Percentiles rank a stretch among this genome's conserved stretches.
These are phyloP conservation scores for Azolla pinnata DNA, from an alignment of 75 land plant genomes.

Conservation along the genomic window DNA sequence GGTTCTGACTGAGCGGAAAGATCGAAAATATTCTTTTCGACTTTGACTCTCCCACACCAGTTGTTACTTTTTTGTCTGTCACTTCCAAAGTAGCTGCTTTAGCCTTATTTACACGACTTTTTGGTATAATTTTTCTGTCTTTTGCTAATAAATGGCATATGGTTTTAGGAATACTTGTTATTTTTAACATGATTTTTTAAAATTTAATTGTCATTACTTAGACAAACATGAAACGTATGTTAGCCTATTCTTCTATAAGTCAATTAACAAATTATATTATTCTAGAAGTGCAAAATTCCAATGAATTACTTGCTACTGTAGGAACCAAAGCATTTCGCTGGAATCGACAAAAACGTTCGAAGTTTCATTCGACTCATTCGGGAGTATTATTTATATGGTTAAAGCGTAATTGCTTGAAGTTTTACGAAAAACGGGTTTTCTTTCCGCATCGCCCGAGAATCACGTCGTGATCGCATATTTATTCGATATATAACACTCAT, in stretches of 20 bases:
- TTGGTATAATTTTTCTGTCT: conserved; percentile 3
- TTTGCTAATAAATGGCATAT: conserved; percentile 11
- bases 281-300: neutral
- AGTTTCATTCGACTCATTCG: no score
- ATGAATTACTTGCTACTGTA: neutral
- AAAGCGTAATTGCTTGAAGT: neutral
- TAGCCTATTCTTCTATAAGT: conserved; percentile 11
- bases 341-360: neutral
- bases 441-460: neutral
- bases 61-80: conserved; percentile 6
- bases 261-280: no score
- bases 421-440: neutral
- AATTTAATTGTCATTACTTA: conserved; percentile 9
- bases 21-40: neutral
- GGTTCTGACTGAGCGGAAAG: conserved; percentile 12
- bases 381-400: neutral
- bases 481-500: neutral
- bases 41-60: conserved; percentile 14
- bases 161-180: conserved; percentile 9
- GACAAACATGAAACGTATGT: conserved; percentile 13
- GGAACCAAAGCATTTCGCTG: neutral
- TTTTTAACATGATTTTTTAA: conserved; percentile 6
- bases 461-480: neutral
- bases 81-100: conserved; percentile 6
- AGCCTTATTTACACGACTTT: conserved; percentile 2